Evolutionary conservation across 345 rosid genomes (phyloP).

Genomic region (Lumnitzera littorea): DNA sequence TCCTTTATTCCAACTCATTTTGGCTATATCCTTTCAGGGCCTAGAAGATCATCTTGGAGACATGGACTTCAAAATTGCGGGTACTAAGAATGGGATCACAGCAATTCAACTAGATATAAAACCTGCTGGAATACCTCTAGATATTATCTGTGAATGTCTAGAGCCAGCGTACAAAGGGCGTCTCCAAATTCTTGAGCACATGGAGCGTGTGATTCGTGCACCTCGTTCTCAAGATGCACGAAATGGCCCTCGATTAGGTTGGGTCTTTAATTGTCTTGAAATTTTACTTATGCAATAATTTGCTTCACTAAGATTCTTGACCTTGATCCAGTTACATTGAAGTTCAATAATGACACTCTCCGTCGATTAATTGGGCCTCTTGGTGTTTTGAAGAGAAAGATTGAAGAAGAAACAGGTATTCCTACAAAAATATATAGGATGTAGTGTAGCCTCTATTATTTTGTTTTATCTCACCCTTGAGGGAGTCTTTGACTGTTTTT

Average conservation of each 20-base stretch:
- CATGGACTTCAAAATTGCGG: constrained; percentile 98
- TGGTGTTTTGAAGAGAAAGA: constrained; percentile 67
- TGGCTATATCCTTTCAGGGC: constrained; percentile 42
- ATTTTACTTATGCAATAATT: constrained; percentile 1
- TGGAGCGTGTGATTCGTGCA: constrained; percentile 66
- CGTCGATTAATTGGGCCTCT: constrained; percentile 87
- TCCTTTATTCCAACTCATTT: background rate
- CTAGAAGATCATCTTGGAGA: constrained; percentile 98
- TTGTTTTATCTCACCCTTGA: too few species aligned
- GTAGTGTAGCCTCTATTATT: background rate
- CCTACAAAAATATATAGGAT: background rate
- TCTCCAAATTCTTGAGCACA: constrained; percentile 82
- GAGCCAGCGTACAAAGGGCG: constrained; percentile 84
- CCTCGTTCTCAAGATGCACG: constrained; percentile 56
- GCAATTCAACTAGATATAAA: constrained; percentile 97
- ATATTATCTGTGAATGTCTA: constrained; percentile 79
- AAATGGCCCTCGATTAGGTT: constrained; percentile 71
- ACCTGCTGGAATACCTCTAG: constrained; percentile 97
- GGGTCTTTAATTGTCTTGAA: constrained; percentile 9
- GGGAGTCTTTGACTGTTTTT: too few species aligned
- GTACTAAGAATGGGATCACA: constrained; percentile 79
- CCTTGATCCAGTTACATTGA: constrained; percentile 53
- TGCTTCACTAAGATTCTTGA: constrained; percentile 10
- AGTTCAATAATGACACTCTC: constrained; percentile 74
- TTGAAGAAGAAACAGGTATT: constrained; percentile 92